A percentile compares a stretch with the other conserved stretches of the same genome.
Conservation (phyloP, 2,329 filamentous ascomycete species). For the Penicillium crustosum region DNA sequence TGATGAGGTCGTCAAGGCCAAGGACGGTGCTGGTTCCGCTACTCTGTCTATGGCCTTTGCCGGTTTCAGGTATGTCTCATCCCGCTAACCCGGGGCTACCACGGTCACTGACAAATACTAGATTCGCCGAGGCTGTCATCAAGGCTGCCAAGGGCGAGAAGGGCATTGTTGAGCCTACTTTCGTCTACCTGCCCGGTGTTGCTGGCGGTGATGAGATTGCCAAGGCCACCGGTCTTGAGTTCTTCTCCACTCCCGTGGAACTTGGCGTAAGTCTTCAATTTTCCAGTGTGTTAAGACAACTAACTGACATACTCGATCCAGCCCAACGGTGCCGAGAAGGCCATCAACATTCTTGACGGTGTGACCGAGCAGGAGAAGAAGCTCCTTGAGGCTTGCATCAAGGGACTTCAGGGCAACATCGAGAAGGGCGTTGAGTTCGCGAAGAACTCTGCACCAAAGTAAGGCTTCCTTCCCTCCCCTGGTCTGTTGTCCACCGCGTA, state of each 20-base stretch:
- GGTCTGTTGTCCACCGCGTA: conserved; percentile 15
- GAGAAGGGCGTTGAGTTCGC: conserved; percentile 89
- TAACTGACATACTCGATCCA: conserved; percentile 45
- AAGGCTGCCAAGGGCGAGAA: conserved; percentile 86
- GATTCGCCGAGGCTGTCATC: conserved; percentile 92
- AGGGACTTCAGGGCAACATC: conserved; percentile 88
- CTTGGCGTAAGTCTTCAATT: conserved; percentile 71
- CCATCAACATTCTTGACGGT: conserved; percentile 71
- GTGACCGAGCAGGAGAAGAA: conserved; percentile 87
- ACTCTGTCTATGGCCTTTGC: conserved; percentile 95
- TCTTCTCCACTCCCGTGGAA: conserved; percentile 94
- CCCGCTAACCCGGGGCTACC: conserved; percentile 13
- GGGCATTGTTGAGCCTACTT: conserved; percentile 91
- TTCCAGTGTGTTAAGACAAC: background rate
- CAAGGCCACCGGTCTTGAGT: conserved; percentile 82
- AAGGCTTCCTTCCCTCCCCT: conserved; percentile 50
- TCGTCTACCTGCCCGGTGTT: conserved; percentile 90
- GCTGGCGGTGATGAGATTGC: conserved; percentile 81
- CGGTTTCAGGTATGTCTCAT: conserved; percentile 71
- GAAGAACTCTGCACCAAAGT: conserved; percentile 86
- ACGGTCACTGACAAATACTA: conserved; percentile 37
- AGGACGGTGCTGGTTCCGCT: conserved; percentile 85
- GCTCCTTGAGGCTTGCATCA: conserved; percentile 72
- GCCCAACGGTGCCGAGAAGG: conserved; percentile 84
- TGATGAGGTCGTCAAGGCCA: conserved; percentile 94